Evolutionary conservation across 805 yeast genomes (phyloP), one percentile per base, ranked within the genome.

Genomic region (Saccharomycodes ludwigii): DNA sequence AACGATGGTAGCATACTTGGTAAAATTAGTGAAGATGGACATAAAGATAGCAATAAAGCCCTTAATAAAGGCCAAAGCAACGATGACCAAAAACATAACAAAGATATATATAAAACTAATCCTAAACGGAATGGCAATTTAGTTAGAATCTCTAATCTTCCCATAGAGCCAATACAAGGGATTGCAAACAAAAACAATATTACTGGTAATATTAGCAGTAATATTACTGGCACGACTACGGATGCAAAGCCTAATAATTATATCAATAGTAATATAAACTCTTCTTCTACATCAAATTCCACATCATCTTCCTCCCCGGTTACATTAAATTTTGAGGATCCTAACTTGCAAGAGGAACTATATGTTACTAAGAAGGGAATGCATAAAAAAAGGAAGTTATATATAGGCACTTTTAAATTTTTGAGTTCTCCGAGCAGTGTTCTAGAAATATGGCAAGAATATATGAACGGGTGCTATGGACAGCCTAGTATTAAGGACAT

Each of bases 361-460:
- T 37, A 41, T 23, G 21, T 33, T 24, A 39, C 42, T 2, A 30
- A 24, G 4, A 31, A 35, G 8, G 42, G 41, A 13, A 25, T 33
- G 22, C 31, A 38, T 19, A 42, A 41, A 27, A 45, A 46, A 14
- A 44, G 51, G 6, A 56, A 50, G 34, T 30, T 47, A 4, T 53
- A 49, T 33, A 46, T 46, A 14, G 56, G 54, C 15, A 48, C 46
- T 11, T 61, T 59, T 35, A 50, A 56, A 13, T 61, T 63, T 39
- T 43, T 59, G 24, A 59, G 58, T 37, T 63, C 65, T 0, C 66
- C 68, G 11, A 59, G 56, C n/a, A 49, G 68, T 3, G 66, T 69
- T 1, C 44, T 56, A 23, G 76, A 70, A 38, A 63, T 71, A 13
- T 71, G 77, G 77, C 58, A 61, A 39, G 77, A 71, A 46, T 71